Base-by-base conservation (phyloP, 306 rosid species). In the Cicer cuneatum region DNA sequence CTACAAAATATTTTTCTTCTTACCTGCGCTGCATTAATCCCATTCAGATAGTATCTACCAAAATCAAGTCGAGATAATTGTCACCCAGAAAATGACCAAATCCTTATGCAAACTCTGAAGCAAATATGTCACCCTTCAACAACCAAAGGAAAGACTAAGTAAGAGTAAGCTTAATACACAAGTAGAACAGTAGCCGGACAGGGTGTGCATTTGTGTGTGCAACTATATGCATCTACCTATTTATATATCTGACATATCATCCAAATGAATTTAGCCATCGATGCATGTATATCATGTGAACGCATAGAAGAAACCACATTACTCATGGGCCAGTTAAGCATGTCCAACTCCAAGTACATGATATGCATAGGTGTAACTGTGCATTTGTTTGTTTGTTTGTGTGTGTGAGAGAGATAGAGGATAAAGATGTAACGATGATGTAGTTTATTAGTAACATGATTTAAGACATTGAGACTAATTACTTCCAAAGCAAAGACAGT, bases 11-110 rank as follows among this genome's bases (percentile, higher is more conserved):
- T 51, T 33, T 33, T 24, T 54, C 76, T 57, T 52, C 73, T 41
- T 72, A 85, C 91, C 87, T 80, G 76, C 90, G 93, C 40, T 74
- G 83, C 79, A 77, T 81, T 42, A 54, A 80, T 69, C 82, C 77
- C 88, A 84, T 83, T 66, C 69, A 71, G 51, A 54, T 45, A 72
- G 69, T 62, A 59, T 78, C 83, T 72, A 66, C 16, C 75, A 77
- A 71, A 73, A 73, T 78, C 83, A 85, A 80, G 71, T 77, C 69
- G 60, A 81, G 51, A 68, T 64, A 70, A 76, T 71, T 77, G 69
- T 51, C 84, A 53, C 76, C 72, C 70, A 21, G 69, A 60, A 74
- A 76, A 58, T 24, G 56, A 29, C 81, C 21, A 73, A 58, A 81
- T 65, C 80, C 76, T 80, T 70, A 60, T 49, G 72, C 78, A 76